These are phyloP conservation scores for Neofusicoccum parvum DNA, from an alignment of 2,329 filamentous ascomycete genomes.

Conservation along the genomic window DNA sequence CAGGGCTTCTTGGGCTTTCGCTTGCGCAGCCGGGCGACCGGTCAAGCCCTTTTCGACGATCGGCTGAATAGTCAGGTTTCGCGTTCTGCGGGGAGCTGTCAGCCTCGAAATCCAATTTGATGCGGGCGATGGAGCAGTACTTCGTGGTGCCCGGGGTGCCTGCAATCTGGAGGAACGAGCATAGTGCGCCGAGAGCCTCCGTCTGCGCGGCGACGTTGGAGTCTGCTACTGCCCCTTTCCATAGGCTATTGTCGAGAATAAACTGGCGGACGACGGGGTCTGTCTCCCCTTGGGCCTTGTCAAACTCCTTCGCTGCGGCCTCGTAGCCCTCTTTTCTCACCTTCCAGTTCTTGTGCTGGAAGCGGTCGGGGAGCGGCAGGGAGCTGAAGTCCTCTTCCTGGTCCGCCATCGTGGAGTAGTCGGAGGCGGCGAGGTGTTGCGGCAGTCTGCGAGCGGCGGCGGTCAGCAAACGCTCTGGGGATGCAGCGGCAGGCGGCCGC, in stretches of 20 bases:
- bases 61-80: slow-evolving; percentile 71
- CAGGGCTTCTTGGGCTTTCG: slow-evolving; percentile 81
- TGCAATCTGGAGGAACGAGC: slow-evolving; percentile 89
- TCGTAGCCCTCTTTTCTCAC: slow-evolving; percentile 94
- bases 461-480: neutral
- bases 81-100: slow-evolving; percentile 58
- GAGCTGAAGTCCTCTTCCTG: slow-evolving; percentile 80
- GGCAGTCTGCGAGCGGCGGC: neutral
- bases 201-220: slow-evolving; percentile 97
- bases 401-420: slow-evolving; percentile 67
- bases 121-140: slow-evolving; percentile 38
- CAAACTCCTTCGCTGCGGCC: slow-evolving; percentile 85
- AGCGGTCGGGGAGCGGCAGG: slow-evolving; percentile 76
- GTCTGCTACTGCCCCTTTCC: slow-evolving; percentile 91
- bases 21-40: slow-evolving; percentile 85
- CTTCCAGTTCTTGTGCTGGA: slow-evolving; percentile 95
- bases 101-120: slow-evolving; percentile 11
- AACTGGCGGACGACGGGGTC: slow-evolving; percentile 88
- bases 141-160: slow-evolving; percentile 76
- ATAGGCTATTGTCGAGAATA: slow-evolving; percentile 77
- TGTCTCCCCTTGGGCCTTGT: slow-evolving; percentile 78
- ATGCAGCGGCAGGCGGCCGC: neutral
- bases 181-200: slow-evolving; percentile 84
- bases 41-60: slow-evolving; percentile 91
- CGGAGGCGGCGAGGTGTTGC: slow-evolving; percentile 9